Evolutionary conservation across 805 yeast genomes (phyloP).

Genomic region (Starmerella vaccinii): DNA sequence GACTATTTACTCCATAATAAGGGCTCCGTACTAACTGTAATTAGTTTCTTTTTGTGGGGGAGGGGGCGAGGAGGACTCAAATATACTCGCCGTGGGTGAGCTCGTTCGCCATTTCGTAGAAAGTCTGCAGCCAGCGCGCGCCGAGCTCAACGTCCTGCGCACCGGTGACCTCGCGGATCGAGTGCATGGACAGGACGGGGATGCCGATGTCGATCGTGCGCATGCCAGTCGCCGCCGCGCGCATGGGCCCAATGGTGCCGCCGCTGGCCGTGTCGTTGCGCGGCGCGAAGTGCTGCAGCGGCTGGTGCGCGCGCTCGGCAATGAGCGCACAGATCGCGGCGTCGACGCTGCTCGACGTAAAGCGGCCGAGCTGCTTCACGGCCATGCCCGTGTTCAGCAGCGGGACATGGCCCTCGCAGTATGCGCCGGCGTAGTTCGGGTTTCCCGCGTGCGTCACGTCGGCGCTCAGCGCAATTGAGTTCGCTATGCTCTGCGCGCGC

Average conservation of each 20-base stretch:
- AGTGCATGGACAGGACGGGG: slow-evolving; percentile 88
- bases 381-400: slow-evolving; percentile 82
- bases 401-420: slow-evolving; percentile 74
- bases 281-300: slow-evolving; percentile 82
- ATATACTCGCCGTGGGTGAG: slow-evolving; percentile 10
- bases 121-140: slow-evolving; percentile 51
- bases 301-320: slow-evolving; percentile 58
- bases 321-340: slow-evolving; percentile 63
- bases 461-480: slow-evolving; percentile 79
- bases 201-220: slow-evolving; percentile 84
- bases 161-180: slow-evolving; percentile 87
- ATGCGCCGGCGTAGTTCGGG: slow-evolving; percentile 71
- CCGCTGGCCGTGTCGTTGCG: slow-evolving; percentile 93
- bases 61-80: background rate
- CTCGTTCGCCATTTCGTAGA: slow-evolving; percentile 30
- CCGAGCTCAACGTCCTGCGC: slow-evolving; percentile 58
- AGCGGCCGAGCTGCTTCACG: slow-evolving; percentile 89
- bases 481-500: slow-evolving; percentile 33
- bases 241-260: slow-evolving; percentile 89
- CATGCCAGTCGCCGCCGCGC: slow-evolving; percentile 77
- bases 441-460: slow-evolving; percentile 97
- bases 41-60: background rate
- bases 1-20: background rate
- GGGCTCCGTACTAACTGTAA: too few species aligned
- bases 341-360: slow-evolving; percentile 91